Percentiles rank a stretch among this genome's conserved stretches.
These are phyloP conservation scores for Simmondsia chinensis DNA, from an alignment of 148 eudicot genomes.

Conservation along the genomic window DNA sequence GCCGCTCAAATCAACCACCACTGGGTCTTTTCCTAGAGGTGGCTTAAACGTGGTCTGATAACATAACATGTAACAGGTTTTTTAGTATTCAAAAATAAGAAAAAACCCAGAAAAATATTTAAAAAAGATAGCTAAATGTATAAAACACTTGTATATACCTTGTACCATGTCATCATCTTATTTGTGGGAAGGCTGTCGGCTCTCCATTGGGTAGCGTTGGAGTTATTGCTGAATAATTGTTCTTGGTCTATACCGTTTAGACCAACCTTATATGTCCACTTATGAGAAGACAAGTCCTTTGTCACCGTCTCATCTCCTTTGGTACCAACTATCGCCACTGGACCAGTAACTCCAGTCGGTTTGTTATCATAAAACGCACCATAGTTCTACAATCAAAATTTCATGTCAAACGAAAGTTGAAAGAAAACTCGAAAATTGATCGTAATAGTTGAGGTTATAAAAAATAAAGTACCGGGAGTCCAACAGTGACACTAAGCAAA, in stretches of 20 bases:
- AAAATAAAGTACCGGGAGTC: slow-evolving; percentile 17
- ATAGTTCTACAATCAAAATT: slow-evolving; percentile 18
- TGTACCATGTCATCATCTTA: slow-evolving; percentile 32
- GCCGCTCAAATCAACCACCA: slow-evolving; percentile 26
- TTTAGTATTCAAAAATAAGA: background rate
- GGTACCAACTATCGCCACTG: slow-evolving; percentile 12
- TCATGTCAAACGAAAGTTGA: background rate
- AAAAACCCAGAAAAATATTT: background rate
- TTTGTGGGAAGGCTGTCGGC: slow-evolving; percentile 5
- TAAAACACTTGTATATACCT: slow-evolving; percentile 20
- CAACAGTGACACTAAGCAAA: slow-evolving; percentile 27
- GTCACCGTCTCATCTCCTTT: slow-evolving; percentile 5
- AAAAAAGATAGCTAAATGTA: background rate
- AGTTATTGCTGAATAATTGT: background rate
- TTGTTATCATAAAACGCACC: slow-evolving; percentile 20
- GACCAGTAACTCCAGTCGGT: slow-evolving; percentile 19
- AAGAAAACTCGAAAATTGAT: background rate
- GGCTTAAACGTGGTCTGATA: slow-evolving; percentile 32
- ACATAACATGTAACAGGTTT: background rate
- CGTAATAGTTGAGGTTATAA: slow-evolving; percentile 8
- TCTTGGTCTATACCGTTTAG: slow-evolving; percentile 19
- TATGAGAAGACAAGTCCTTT: slow-evolving; percentile 16
- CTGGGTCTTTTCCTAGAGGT: slow-evolving; percentile 39
- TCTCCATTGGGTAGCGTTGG: slow-evolving; percentile 7
- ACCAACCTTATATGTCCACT: slow-evolving; percentile 26